These are phyloP conservation scores for Thamnidium elegans DNA, from an alignment of 192 early-diverging fungal genomes.

Conservation along the genomic window DNA sequence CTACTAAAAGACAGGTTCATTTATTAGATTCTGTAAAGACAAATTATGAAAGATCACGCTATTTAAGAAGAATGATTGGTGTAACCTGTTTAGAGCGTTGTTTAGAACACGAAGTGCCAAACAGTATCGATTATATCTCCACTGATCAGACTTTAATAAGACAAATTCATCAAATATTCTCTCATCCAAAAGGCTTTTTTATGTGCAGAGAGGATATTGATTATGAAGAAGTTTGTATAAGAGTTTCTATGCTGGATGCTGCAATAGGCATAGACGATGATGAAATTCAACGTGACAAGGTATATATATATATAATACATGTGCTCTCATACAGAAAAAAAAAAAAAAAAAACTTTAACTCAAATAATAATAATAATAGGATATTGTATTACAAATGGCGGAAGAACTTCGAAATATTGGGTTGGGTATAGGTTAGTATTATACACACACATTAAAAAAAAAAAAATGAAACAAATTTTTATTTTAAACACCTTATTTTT, in stretches of 20 bases:
- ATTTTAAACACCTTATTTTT: not conserved
- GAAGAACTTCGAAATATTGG: not conserved
- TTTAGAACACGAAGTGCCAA: not conserved
- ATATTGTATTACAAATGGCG: not conserved
- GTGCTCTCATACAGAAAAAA: too few species aligned
- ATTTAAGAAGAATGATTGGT: constrained; percentile 2
- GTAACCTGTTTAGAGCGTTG: not conserved
- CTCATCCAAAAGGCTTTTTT: constrained; percentile 1
- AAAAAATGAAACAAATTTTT: not conserved
- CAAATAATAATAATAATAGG: not conserved
- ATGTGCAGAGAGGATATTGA: not conserved
- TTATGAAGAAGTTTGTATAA: constrained; percentile 11
- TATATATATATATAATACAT: not conserved
- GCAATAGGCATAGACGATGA: constrained; percentile 1
- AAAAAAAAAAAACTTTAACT: too few species aligned
- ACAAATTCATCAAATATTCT: not conserved
- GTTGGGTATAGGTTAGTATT: not conserved
- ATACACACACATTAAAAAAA: too few species aligned
- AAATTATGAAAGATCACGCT: not conserved
- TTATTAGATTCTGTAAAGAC: constrained; percentile 7
- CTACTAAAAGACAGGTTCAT: not conserved
- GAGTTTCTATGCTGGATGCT: constrained; percentile 5
- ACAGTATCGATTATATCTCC: not conserved
- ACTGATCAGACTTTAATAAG: not conserved
- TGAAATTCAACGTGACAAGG: not conserved